phyloP scores from a whole-genome alignment of 2,329 filamentous ascomycete species.

The Epichloe hybrida region DNA sequence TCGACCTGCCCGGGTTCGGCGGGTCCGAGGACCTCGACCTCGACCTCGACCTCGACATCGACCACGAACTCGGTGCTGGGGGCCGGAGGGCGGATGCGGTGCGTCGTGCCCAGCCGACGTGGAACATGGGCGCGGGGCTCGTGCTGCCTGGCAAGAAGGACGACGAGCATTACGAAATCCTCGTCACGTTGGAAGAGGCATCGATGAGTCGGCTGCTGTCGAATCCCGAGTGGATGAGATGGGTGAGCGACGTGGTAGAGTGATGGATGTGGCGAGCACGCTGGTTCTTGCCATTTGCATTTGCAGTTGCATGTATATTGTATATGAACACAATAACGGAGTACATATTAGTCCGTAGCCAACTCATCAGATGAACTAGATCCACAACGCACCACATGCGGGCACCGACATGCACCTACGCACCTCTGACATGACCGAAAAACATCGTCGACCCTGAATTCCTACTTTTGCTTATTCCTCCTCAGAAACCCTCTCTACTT shows the following conservation, averaged over 20 bases:
- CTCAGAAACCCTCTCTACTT: too few species aligned
- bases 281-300: too few species aligned
- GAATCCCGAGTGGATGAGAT: slow-evolving; percentile 15
- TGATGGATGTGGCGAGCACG: neutral
- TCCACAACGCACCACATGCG: neutral
- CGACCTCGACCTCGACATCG: too few species aligned
- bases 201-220: slow-evolving; percentile 16
- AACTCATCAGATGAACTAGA: neutral
- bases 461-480: neutral
- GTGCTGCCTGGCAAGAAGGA: slow-evolving; percentile 17
- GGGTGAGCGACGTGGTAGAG: slow-evolving; percentile 11
- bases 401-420: neutral
- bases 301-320: too few species aligned
- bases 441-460: neutral
- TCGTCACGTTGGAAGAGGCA: slow-evolving; percentile 17
- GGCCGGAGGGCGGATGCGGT: slow-evolving; percentile 15
- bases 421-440: neutral
- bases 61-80: neutral
- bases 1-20: slow-evolving; percentile 16
- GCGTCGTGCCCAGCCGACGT: slow-evolving; percentile 16
- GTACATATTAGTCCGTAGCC: too few species aligned
- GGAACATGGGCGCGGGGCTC: slow-evolving; percentile 18
- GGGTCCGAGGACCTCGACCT: neutral
- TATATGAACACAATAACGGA: too few species aligned
- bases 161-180: slow-evolving; percentile 15